These are phyloP conservation scores for Cephaloascus albidus DNA, from an alignment of 805 yeast species.

Conservation along the genomic window DNA sequence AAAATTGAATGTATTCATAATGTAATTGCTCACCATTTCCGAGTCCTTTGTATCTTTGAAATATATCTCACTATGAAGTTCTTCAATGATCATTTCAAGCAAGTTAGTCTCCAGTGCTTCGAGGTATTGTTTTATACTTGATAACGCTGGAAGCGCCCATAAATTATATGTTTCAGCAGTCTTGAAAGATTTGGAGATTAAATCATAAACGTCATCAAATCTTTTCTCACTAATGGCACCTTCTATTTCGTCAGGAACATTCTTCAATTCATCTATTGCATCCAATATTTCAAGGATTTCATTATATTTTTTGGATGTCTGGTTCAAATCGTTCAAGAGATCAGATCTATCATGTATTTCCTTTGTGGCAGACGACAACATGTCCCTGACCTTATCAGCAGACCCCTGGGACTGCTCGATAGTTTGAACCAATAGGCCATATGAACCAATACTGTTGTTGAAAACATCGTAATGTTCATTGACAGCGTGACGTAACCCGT, in stretches of 20 bases:
- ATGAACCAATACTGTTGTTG: constrained; percentile 79
- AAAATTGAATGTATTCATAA: constrained; percentile 6
- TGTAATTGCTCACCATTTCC: neutral
- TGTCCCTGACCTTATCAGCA: constrained; percentile 35
- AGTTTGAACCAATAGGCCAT: constrained; percentile 57
- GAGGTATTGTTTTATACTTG: constrained; percentile 38
- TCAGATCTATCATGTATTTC: constrained; percentile 48
- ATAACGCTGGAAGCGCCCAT: constrained; percentile 50
- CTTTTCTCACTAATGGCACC: constrained; percentile 57
- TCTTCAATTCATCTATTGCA: constrained; percentile 50
- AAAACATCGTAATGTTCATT: constrained; percentile 77
- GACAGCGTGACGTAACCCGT: constrained; percentile 58
- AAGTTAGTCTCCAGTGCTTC: constrained; percentile 50
- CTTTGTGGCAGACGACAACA: constrained; percentile 36
- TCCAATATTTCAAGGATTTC: constrained; percentile 66
- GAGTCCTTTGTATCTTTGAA: constrained; percentile 22
- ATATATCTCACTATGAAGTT: constrained; percentile 61
- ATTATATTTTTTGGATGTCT: constrained; percentile 49
- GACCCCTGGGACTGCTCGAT: constrained; percentile 59
- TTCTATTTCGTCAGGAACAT: constrained; percentile 57
- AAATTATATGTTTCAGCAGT: constrained; percentile 41
- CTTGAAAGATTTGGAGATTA: constrained; percentile 33
- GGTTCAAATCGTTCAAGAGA: constrained; percentile 53
- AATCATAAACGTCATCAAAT: constrained; percentile 54
- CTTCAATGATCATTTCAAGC: constrained; percentile 69